phyloP scores from a whole-genome alignment of 208 protist genomes.

The Hexamita inflata region DNA sequence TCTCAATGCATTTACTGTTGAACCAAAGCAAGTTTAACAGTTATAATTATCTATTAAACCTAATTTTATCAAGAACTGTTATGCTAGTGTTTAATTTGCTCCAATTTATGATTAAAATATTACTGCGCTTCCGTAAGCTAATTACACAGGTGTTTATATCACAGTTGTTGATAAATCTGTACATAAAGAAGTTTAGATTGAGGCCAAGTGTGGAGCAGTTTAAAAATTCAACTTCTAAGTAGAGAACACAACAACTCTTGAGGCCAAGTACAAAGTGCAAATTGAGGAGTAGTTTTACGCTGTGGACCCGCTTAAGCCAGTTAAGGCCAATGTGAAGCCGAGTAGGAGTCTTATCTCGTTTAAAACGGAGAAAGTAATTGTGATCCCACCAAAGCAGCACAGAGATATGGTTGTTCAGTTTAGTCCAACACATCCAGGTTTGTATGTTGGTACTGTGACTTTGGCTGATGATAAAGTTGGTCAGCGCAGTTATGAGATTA shows the following conservation, averaged over 20 bases:
- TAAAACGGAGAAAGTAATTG: neutral
- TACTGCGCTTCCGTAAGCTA: neutral
- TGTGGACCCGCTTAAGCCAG: neutral
- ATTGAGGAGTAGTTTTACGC: constrained; percentile 13
- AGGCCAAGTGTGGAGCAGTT: too few species aligned
- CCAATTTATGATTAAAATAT: neutral
- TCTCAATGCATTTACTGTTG: neutral
- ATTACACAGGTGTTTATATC: neutral
- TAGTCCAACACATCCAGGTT: constrained; percentile 21
- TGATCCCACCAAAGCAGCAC: neutral
- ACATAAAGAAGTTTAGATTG: neutral
- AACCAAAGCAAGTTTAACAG: neutral
- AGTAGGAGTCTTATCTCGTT: neutral
- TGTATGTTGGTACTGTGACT: constrained; percentile 3
- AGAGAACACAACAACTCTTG: constrained; percentile 1
- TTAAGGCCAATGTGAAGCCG: neutral
- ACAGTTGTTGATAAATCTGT: neutral
- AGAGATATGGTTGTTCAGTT: neutral
- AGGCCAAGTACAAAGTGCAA: neutral
- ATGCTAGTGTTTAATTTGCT: neutral
- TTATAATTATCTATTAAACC: neutral
- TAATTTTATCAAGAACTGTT: neutral
- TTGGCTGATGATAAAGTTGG: constrained; percentile 7
- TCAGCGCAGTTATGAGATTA: neutral
- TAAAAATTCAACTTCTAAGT: too few species aligned